phyloP scores from a whole-genome alignment of 2,329 filamentous ascomycete species.

The Fusarium continuum region DNA sequence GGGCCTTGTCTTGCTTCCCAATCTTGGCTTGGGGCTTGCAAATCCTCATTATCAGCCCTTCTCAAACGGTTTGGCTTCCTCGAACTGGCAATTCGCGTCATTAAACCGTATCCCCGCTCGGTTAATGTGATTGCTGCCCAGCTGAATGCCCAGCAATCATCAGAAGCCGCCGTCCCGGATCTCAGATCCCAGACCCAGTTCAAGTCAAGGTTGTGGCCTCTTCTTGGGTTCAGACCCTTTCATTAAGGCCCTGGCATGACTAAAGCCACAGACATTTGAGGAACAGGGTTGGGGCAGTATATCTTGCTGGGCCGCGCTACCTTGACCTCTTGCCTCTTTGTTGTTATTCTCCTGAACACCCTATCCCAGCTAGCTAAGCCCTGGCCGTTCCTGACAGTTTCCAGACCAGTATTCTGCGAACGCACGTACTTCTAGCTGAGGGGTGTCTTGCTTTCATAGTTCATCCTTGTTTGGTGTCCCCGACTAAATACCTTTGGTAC shows the following conservation, averaged over 20 bases:
- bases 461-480: constrained; percentile 32
- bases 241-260: constrained; percentile 28
- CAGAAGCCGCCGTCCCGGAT: constrained; percentile 11
- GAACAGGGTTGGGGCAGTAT: constrained; percentile 32
- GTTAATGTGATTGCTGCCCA: constrained; percentile 23
- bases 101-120: constrained; percentile 11
- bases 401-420: constrained; percentile 24
- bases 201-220: constrained; percentile 27
- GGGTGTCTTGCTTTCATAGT: constrained; percentile 33
- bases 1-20: constrained; percentile 24
- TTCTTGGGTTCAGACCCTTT: constrained; percentile 30
- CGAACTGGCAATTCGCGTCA: constrained; percentile 12
- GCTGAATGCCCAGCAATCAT: constrained; percentile 3
- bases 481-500: constrained; percentile 12
- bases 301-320: constrained; percentile 42
- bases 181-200: constrained; percentile 14
- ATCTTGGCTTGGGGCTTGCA: constrained; percentile 23
- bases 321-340: constrained; percentile 35
- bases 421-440: constrained; percentile 27
- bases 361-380: constrained; percentile 39
- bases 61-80: constrained; percentile 16
- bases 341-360: constrained; percentile 35
- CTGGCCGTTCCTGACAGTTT: constrained; percentile 39
- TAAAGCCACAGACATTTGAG: constrained; percentile 29
- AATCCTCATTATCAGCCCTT: constrained; percentile 18